Conservation (phyloP, 2,329 filamentous ascomycete genomes). For the Epicoccum nigrum region DNA sequence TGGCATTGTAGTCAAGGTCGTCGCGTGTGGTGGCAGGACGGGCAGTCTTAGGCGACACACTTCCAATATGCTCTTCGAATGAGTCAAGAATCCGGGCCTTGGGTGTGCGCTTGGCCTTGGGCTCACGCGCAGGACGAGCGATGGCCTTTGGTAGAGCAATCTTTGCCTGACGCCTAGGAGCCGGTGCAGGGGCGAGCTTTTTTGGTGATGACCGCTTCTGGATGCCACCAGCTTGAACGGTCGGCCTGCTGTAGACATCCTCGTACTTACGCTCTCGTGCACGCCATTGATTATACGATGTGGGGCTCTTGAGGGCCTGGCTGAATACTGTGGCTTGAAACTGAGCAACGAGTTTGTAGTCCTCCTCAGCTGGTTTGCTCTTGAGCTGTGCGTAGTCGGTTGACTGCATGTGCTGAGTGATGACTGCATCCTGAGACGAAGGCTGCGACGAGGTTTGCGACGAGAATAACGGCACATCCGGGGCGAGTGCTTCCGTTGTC, state of each 20-base stretch:
- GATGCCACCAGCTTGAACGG: conserved; percentile 49
- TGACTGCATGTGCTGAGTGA: conserved; percentile 46
- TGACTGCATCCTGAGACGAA: conserved; percentile 29
- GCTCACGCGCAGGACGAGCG: conserved; percentile 41
- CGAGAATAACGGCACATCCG: conserved; percentile 44
- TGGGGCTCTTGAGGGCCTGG: conserved; percentile 49
- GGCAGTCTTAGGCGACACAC: conserved; percentile 46
- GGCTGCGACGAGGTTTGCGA: conserved; percentile 15
- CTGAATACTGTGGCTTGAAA: conserved; percentile 44
- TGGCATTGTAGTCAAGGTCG: conserved; percentile 77
- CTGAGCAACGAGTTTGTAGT: conserved; percentile 45
- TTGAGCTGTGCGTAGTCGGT: conserved; percentile 35
- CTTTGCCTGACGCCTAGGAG: conserved; percentile 42
- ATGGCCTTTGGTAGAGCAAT: conserved; percentile 40
- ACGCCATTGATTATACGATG: conserved; percentile 35
- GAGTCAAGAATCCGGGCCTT: conserved; percentile 38
- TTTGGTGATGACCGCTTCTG: conserved; percentile 45
- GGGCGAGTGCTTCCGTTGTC: conserved; percentile 32
- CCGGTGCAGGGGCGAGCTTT: conserved; percentile 47
- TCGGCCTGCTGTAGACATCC: conserved; percentile 49
- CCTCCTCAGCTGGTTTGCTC: conserved; percentile 43
- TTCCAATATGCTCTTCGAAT: conserved; percentile 42
- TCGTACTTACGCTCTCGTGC: conserved; percentile 58
- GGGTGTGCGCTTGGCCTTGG: conserved; percentile 46
- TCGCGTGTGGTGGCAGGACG: conserved; percentile 69